These are phyloP conservation scores for Corrigiola litoralis DNA, from an alignment of 179 eudicot genomes.

Conservation along the genomic window DNA sequence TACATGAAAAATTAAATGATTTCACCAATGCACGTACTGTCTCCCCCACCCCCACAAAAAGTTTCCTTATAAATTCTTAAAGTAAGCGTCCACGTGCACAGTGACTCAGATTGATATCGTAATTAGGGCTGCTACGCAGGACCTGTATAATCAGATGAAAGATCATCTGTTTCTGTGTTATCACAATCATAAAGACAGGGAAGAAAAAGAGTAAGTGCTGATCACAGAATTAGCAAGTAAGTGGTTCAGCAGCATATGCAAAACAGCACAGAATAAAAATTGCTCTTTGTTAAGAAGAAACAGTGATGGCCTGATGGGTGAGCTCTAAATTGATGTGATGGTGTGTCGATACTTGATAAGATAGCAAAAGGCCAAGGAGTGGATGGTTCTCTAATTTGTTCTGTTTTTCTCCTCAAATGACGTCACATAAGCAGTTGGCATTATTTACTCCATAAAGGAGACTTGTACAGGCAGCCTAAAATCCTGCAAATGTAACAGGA, in stretches of 20 bases:
- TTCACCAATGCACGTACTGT: too few species aligned
- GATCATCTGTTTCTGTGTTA: constrained; percentile 14
- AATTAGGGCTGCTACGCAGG: neutral
- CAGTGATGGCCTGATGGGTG: too few species aligned
- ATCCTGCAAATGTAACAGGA: constrained; percentile 5
- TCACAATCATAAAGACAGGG: neutral
- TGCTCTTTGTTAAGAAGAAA: too few species aligned
- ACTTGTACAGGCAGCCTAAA: constrained; percentile 11
- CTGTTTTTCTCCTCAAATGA: neutral
- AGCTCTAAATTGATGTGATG: constrained; percentile 17
- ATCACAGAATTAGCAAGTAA: neutral
- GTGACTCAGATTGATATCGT: neutral
- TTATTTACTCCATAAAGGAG: constrained; percentile 6
- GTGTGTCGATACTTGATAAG: too few species aligned
- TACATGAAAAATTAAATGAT: constrained; percentile 9
- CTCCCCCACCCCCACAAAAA: too few species aligned
- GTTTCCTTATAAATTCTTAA: too few species aligned
- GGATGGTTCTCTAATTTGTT: neutral
- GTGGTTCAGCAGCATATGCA: neutral
- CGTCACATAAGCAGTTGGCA: constrained; percentile 15
- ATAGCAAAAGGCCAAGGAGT: neutral
- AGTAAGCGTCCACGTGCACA: constrained; percentile 10
- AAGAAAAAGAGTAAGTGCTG: neutral
- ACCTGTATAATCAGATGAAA: constrained; percentile 9
- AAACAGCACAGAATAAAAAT: neutral